A percentile compares a stretch with the other conserved stretches of the same genome.
These are phyloP conservation scores for Onygena corvina DNA, from an alignment of 2,329 filamentous ascomycete species.

Conservation along the genomic window DNA sequence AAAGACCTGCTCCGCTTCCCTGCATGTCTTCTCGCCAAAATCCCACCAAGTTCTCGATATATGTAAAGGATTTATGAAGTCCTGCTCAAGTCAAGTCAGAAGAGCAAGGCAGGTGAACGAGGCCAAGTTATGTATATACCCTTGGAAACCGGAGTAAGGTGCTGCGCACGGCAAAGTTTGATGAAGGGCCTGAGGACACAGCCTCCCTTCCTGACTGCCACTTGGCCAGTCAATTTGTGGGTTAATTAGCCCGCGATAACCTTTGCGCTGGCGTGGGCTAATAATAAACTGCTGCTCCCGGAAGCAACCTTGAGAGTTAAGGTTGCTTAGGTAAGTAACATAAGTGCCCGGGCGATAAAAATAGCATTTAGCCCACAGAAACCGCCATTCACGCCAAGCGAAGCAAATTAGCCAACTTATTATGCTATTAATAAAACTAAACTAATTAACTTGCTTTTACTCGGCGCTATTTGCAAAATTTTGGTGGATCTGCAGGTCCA, in stretches of 20 bases:
- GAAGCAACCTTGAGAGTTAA: neutral
- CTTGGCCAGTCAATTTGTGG: neutral
- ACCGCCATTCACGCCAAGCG: neutral
- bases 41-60: neutral
- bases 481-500: no score
- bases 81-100: neutral
- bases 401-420: neutral
- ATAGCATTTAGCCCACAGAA: neutral
- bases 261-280: neutral
- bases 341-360: slow-evolving; percentile 3
- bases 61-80: neutral
- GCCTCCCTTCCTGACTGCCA: neutral
- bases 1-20: neutral
- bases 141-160: neutral
- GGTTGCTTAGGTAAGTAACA: neutral
- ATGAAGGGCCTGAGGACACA: neutral
- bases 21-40: neutral
- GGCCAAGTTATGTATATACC: neutral
- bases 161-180: neutral
- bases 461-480: neutral
- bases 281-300: neutral
- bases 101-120: neutral
- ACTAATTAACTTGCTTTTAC: neutral
- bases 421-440: neutral
- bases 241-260: neutral